Evolutionary conservation across 1,139 yeast species (phyloP).

Genomic region (Yamadazyma blattariae): DNA sequence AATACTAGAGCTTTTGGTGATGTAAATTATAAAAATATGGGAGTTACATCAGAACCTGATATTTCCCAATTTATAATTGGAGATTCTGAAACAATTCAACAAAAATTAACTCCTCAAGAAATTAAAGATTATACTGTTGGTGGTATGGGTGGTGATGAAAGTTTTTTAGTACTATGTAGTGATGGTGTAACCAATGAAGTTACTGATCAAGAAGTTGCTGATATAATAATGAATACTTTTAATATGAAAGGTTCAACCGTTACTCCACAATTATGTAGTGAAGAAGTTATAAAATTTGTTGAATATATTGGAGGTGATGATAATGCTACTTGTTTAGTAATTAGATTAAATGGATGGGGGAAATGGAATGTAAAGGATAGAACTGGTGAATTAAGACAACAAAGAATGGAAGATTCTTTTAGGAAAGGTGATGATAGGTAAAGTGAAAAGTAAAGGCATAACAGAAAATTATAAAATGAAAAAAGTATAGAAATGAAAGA

Average conservation of each 20-base stretch:
- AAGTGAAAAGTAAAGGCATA: too few species aligned
- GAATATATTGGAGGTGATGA: constrained; percentile 91
- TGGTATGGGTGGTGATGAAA: constrained; percentile 73
- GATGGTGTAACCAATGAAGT: constrained; percentile 85
- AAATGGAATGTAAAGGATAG: constrained; percentile 82
- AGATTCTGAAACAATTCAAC: constrained; percentile 33
- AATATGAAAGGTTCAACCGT: constrained; percentile 71
- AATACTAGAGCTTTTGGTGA: constrained; percentile 96
- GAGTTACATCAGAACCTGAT: constrained; percentile 93
- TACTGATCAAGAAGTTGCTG: constrained; percentile 89
- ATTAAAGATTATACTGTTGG: constrained; percentile 42
- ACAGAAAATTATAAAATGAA: neutral
- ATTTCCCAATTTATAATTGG: constrained; percentile 66
- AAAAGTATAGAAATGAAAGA: neutral
- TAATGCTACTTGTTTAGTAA: constrained; percentile 85
- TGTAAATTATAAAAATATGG: constrained; percentile 70
- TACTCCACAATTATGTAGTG: constrained; percentile 82
- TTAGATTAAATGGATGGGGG: constrained; percentile 89
- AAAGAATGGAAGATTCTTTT: constrained; percentile 52
- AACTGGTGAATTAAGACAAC: constrained; percentile 78
- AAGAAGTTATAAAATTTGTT: constrained; percentile 78
- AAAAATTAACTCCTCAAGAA: constrained; percentile 36
- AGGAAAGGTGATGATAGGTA: constrained; percentile 28
- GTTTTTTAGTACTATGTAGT: constrained; percentile 71
- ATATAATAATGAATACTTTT: constrained; percentile 71